Evolutionary conservation across 164 flowering plant species (phyloP).

Genomic region (Cinnamomum chago): DNA sequence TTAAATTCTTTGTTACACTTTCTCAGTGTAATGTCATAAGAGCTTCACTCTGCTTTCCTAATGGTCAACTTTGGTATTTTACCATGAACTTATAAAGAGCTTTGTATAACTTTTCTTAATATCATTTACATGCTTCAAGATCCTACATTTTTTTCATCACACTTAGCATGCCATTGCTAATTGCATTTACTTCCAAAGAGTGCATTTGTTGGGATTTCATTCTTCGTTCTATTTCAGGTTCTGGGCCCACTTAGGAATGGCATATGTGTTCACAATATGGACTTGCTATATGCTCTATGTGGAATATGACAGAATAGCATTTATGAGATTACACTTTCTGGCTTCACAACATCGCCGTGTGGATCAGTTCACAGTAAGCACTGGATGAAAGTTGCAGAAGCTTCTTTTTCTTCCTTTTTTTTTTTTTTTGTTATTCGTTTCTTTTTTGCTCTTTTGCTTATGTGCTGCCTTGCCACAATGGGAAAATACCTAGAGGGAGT

Average conservation of each 20-base stretch:
- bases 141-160: not conserved
- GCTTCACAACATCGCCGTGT: slow-evolving; percentile 74
- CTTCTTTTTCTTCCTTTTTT: too few relatives aligned
- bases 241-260: slow-evolving; percentile 67
- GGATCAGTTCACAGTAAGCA: slow-evolving; percentile 82
- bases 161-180: not conserved
- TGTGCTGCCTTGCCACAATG: too few relatives aligned
- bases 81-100: not conserved
- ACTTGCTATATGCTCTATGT: slow-evolving; percentile 74
- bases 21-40: not conserved
- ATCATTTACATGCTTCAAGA: not conserved
- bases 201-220: too few relatives aligned
- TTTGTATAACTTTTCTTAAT: not conserved
- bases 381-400: not conserved
- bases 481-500: too few relatives aligned
- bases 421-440: too few relatives aligned
- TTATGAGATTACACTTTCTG: slow-evolving; percentile 74
- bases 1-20: not conserved
- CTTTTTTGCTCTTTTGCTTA: too few relatives aligned
- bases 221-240: slow-evolving; percentile 45
- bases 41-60: not conserved
- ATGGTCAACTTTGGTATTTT: not conserved
- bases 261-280: slow-evolving; percentile 82
- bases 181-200: too few relatives aligned
- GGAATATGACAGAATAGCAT: slow-evolving; percentile 75